Evolutionary conservation across 2,329 filamentous ascomycete species (phyloP).

Genomic region (Phoma herbarum): DNA sequence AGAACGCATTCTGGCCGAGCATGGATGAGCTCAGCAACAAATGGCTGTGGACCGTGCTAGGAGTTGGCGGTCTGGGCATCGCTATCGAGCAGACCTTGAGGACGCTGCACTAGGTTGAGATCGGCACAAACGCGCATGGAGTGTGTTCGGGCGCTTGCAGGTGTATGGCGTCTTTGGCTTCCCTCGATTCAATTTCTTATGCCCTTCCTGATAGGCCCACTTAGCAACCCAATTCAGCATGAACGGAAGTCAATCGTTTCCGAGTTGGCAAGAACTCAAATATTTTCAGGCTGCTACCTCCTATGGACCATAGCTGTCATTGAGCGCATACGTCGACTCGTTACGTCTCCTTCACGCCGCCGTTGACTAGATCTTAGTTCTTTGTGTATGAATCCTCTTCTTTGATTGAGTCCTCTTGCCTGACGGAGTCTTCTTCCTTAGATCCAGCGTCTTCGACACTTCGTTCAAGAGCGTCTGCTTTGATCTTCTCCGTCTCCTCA

Average conservation of each 20-base stretch:
- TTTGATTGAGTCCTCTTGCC: too few species aligned
- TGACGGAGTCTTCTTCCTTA: too few species aligned
- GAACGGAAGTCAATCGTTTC: neutral
- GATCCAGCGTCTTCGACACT: conserved; percentile 2
- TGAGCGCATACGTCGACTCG: neutral
- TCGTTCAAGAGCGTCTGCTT: conserved; percentile 1
- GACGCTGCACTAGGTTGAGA: conserved; percentile 36
- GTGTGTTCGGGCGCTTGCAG: neutral
- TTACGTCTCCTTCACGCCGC: neutral
- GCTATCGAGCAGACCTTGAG: conserved; percentile 56
- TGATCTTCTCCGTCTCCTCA: neutral
- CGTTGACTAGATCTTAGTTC: neutral
- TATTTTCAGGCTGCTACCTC: neutral
- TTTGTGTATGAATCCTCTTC: neutral
- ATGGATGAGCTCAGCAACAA: conserved; percentile 61
- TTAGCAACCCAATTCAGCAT: neutral
- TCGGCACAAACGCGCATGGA: neutral
- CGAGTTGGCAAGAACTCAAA: neutral
- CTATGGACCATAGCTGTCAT: neutral
- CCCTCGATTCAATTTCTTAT: neutral
- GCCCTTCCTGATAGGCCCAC: neutral
- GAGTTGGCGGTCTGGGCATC: conserved; percentile 60
- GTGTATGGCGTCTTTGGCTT: neutral
- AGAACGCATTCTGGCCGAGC: conserved; percentile 69
- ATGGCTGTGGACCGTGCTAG: conserved; percentile 65